Evolutionary conservation across 2,329 filamentous ascomycete species (phyloP), one percentile per base, ranked within the genome.

Genomic region (Diaporthe amygdali): DNA sequence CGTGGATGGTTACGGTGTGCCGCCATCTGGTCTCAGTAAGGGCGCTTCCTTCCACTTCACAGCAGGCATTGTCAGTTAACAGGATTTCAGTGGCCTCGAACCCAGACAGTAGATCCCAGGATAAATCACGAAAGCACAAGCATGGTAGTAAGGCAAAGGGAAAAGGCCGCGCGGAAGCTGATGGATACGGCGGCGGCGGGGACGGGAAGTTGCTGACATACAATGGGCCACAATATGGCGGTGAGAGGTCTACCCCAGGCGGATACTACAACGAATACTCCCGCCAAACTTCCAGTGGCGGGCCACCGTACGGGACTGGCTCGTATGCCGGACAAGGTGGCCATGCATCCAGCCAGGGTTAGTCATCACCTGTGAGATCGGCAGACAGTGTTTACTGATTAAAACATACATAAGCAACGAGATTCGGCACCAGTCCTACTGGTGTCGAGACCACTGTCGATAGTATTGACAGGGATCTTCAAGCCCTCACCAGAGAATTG

Each of bases 41-140:
- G 30, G 44, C 59, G 20, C 30, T 34, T 30, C 25, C 59, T 47
- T 12, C 17, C 5, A 14, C 59, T 25, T 8, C 30, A 27, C 7
- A 12, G n/a, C 8, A 37, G 12, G 32, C n/a, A 27, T 37, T 30
- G 15, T 25, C n/a, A 32, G 6, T 32, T 49, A 34, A 64, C 6
- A 27, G 17, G 30, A 27, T 22, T 44, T 49, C 41, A 64, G 44
- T 37, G 59, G 44, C 47, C 30, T 6, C 59, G 12, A 22, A 20
- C 59, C 49, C 41, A 49, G 59, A 64, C 44, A 49, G 6, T n/a
- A 64, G 46, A 10, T 5, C n/a, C 5, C 44, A 22, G 32, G 66
- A 59, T 20, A 59, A 12, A 30, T 49, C 66, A 68, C 54, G 66
- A 59, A 59, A 59, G 46, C 52, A 59, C n/a, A 68, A 68, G 30